Conservation (phyloP, 805 yeast species). For the Candida gorgasii region DNA sequence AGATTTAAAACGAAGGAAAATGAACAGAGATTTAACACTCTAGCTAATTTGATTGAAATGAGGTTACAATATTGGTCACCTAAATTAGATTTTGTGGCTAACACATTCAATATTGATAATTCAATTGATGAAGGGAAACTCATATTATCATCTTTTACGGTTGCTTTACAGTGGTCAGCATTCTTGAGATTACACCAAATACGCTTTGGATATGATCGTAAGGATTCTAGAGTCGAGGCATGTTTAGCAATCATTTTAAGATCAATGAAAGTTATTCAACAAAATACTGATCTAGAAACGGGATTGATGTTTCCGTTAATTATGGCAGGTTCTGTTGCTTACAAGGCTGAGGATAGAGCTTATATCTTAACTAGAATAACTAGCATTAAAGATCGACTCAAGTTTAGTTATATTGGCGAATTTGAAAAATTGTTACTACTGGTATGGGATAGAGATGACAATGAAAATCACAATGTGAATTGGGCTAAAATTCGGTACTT, state of each 20-base stretch:
- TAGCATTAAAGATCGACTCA: slow-evolving; percentile 19
- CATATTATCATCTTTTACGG: slow-evolving; percentile 21
- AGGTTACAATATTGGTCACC: slow-evolving; percentile 27
- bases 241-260: slow-evolving; percentile 24
- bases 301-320: slow-evolving; percentile 27
- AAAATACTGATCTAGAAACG: slow-evolving; percentile 23
- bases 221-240: slow-evolving; percentile 22
- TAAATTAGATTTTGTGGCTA: slow-evolving; percentile 20
- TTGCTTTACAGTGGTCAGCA: slow-evolving; percentile 30
- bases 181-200: slow-evolving; percentile 29
- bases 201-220: slow-evolving; percentile 25
- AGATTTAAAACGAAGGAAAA: slow-evolving; percentile 18
- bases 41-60: slow-evolving; percentile 27
- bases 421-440: slow-evolving; percentile 23
- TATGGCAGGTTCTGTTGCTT: slow-evolving; percentile 29
- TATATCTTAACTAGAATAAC: slow-evolving; percentile 21
- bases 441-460: slow-evolving; percentile 25
- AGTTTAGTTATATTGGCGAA: slow-evolving; percentile 26
- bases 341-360: slow-evolving; percentile 19
- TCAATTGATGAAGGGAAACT: slow-evolving; percentile 11
- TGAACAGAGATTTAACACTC: slow-evolving; percentile 22
- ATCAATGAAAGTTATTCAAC: slow-evolving; percentile 20
- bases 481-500: slow-evolving; percentile 31
- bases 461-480: slow-evolving; percentile 24
- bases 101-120: slow-evolving; percentile 15